Evolutionary conservation across 192 early-diverging fungal genomes (phyloP).

Genomic region (Backusella tuberculispora): DNA sequence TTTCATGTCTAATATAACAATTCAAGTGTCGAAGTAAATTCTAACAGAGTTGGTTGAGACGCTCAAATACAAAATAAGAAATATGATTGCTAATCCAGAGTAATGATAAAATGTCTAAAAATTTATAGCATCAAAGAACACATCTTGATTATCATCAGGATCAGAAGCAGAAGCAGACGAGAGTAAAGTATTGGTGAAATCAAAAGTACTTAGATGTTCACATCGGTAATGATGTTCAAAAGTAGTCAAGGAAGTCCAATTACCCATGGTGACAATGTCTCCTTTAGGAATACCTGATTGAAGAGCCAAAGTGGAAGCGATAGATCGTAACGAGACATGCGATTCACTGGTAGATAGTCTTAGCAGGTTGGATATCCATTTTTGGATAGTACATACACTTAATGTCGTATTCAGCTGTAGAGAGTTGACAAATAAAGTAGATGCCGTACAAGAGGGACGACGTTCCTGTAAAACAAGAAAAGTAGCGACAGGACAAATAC

Average conservation of each 20-base stretch:
- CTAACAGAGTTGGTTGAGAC: too few species aligned
- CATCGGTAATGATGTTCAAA: conserved; percentile 18
- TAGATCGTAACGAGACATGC: not conserved
- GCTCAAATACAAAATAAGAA: too few species aligned
- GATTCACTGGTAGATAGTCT: not conserved
- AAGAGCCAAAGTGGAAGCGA: not conserved
- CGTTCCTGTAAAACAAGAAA: conserved; percentile 8
- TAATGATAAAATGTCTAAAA: too few species aligned
- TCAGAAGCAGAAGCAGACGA: not conserved
- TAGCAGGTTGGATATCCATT: not conserved
- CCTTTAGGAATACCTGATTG: too few species aligned
- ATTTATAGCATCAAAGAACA: too few species aligned
- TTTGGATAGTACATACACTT: not conserved
- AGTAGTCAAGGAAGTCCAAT: not conserved
- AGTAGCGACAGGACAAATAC: not conserved
- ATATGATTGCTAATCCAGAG: too few species aligned
- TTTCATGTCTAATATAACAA: too few species aligned
- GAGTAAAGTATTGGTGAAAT: not conserved
- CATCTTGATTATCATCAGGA: too few species aligned
- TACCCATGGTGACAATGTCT: conserved; percentile 10
- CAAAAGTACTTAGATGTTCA: not conserved
- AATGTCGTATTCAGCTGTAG: not conserved
- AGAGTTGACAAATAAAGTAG: not conserved
- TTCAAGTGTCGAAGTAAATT: too few species aligned
- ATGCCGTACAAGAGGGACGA: not conserved